Evolutionary conservation across 2,329 filamentous ascomycete genomes (phyloP).

Genomic region (Trichoderma breve): DNA sequence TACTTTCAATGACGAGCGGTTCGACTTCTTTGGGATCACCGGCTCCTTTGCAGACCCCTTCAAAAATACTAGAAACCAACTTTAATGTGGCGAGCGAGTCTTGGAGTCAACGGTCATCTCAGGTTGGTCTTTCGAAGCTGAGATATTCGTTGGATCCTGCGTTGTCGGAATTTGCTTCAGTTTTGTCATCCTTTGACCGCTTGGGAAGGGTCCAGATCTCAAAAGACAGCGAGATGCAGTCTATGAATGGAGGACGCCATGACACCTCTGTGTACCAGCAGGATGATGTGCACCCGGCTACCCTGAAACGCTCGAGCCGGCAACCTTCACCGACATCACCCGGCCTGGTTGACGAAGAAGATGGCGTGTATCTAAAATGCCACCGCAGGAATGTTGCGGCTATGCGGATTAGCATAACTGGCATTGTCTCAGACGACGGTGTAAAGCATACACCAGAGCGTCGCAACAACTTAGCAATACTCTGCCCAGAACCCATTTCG

Average conservation of each 20-base stretch:
- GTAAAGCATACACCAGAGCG: conserved; percentile 2
- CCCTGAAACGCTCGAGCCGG: neutral
- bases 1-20: neutral
- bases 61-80: conserved; percentile 12
- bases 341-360: neutral
- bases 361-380: conserved; percentile 19
- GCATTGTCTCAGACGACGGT: conserved; percentile 17
- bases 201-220: conserved; percentile 27
- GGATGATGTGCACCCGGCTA: neutral
- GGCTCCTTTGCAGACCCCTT: neutral
- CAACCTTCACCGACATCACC: conserved; percentile 13
- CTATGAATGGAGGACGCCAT: neutral
- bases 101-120: conserved; percentile 18
- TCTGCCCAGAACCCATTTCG: conserved; percentile 50
- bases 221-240: conserved; percentile 15
- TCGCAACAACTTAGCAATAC: conserved; percentile 32
- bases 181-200: conserved; percentile 31
- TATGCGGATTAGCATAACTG: conserved; percentile 24
- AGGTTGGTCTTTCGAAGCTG: conserved; percentile 19
- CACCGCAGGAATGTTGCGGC: conserved; percentile 32
- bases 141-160: conserved; percentile 26
- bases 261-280: neutral
- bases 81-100: neutral
- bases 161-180: conserved; percentile 30
- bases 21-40: neutral